Base-by-base conservation (phyloP, 495 filamentous ascomycete species). In the Penicillium bovifimosum region DNA sequence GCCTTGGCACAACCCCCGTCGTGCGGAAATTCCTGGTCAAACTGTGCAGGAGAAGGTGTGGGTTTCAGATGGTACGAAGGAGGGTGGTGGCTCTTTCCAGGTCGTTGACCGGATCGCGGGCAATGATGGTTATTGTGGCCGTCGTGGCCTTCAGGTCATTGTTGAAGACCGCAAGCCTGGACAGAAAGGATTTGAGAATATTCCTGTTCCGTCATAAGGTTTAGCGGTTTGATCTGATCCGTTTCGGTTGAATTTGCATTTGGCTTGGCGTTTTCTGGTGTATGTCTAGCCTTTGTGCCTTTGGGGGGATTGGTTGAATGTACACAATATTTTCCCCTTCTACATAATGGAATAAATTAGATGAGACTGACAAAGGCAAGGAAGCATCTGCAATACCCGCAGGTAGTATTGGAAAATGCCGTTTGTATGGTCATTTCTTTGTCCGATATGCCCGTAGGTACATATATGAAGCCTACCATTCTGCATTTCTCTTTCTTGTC, bases 1-100 rank as follows among this genome's bases (percentile, higher is more conserved):
- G 31, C 82, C 84, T 5, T 74, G 77, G 62, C 65, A 71, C 18
- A 85, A 86, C 55, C 75, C 81, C 38, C 78, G 80, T 14, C 75
- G 85, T 0, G 65, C 69, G 0, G 81, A 86, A 47, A 54, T 71
- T 29, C 70, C 72, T 41, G 82, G 82, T 2, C 68, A 83, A 53
- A 54, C 49, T n/a, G 76, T 84, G 4, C 59, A 67, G 18, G 78
- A 84, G 59, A 76, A 66, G 31, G 70, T 79, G 9, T 87, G 76
- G 83, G 69, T 79, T 6, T 49, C 67, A 6, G 53, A 74, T 49
- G 61, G 43, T 24, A 50, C 36, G 24, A 53, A 56, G 51, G 48
- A 55, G 41, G 66, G 63, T 9, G 64, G 62, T 20, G 72, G 69
- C 6, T 76, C 75, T 6, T 79, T 76, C 54, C 58, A 77, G 44